Evolutionary conservation across 1,139 yeast species (phyloP).

Genomic region (Trichomonascaceae sp.): DNA sequence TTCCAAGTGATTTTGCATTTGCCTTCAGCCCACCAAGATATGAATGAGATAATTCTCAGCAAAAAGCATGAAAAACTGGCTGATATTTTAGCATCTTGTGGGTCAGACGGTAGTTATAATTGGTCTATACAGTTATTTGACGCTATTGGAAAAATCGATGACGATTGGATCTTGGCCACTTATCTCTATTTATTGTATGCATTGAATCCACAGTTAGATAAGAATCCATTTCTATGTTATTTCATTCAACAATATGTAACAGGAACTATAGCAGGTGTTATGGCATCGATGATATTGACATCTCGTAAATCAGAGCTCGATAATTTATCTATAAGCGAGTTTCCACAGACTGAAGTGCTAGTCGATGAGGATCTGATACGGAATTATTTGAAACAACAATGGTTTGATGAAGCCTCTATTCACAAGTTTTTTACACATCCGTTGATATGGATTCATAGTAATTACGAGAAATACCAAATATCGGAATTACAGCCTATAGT

Average conservation of each 20-base stretch:
- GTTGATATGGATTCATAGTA: background rate
- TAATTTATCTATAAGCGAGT: background rate
- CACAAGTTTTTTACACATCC: slow-evolving; percentile 1
- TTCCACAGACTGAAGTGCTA: background rate
- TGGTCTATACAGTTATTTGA: slow-evolving; percentile 3
- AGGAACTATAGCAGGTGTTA: background rate
- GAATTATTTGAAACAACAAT: background rate
- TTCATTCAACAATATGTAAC: slow-evolving; percentile 8
- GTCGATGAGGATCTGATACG: background rate
- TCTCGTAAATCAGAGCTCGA: background rate
- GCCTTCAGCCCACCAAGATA: background rate
- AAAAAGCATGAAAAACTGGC: background rate
- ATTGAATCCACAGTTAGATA: slow-evolving; percentile 2
- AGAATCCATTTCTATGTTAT: slow-evolving; percentile 16
- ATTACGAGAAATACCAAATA: background rate
- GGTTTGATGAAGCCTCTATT: slow-evolving; percentile 1
- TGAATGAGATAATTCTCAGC: background rate
- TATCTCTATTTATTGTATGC: slow-evolving; percentile 1
- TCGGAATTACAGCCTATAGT: background rate
- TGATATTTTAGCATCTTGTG: background rate
- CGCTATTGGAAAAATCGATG: background rate
- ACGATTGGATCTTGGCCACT: background rate
- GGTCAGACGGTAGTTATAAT: background rate
- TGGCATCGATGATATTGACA: slow-evolving; percentile 1
- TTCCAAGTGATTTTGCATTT: background rate